Evolutionary conservation across 176 grass and related monocot genomes (phyloP).

Genomic region (Cenchrus purpureus): DNA sequence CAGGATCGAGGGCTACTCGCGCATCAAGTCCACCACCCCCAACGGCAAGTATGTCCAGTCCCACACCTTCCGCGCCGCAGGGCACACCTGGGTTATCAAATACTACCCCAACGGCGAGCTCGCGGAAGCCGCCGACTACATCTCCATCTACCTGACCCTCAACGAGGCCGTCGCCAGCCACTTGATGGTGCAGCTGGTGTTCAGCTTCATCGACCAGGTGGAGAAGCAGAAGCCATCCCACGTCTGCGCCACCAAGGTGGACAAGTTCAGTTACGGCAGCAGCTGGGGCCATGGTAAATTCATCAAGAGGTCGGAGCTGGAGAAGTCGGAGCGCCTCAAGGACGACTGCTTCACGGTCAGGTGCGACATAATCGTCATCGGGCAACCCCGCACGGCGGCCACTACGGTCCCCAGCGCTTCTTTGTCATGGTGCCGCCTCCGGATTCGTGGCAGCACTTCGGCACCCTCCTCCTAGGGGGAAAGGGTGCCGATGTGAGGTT

Average conservation of each 20-base stretch:
- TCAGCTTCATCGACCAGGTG: slow-evolving; percentile 30
- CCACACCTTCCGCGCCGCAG: slow-evolving; percentile 19
- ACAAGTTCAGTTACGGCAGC: not conserved
- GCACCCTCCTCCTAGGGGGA: slow-evolving; percentile 11
- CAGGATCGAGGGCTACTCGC: slow-evolving; percentile 2
- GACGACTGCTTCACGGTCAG: not conserved
- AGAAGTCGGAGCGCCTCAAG: not conserved
- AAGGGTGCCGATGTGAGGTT: slow-evolving; percentile 46
- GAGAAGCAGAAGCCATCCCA: not conserved
- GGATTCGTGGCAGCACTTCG: slow-evolving; percentile 35
- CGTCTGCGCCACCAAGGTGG: rapidly evolving
- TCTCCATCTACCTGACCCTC: slow-evolving; percentile 21
- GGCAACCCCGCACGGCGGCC: not conserved
- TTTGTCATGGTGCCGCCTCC: not conserved
- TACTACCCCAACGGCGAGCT: slow-evolving; percentile 36
- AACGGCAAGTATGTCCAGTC: slow-evolving; percentile 4
- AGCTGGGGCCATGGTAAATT: not conserved
- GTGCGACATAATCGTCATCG: not conserved
- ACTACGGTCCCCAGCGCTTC: too few relatives aligned
- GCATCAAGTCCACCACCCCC: not conserved
- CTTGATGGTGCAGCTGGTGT: not conserved
- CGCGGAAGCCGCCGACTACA: not conserved
- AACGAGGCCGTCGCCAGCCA: not conserved
- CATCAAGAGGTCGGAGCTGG: not conserved
- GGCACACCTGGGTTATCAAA: slow-evolving; percentile 22